Evolutionary conservation across 208 protist species (phyloP).

Genomic region (Acanthamoeba triangularis): DNA sequence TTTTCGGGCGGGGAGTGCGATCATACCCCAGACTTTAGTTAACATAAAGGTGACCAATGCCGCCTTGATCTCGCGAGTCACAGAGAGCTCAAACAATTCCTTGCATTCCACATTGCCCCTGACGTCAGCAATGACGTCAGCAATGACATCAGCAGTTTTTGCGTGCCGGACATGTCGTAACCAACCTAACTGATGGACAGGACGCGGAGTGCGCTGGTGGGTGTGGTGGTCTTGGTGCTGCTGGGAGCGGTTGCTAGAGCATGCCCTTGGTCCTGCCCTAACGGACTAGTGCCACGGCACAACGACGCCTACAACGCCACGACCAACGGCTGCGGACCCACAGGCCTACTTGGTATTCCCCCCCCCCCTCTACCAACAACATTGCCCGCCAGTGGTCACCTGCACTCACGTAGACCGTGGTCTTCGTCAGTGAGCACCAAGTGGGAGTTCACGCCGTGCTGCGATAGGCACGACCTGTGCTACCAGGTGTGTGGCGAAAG

Average conservation of each 20-base stretch:
- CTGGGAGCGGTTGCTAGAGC: neutral
- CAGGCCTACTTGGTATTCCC: neutral
- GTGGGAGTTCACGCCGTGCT: conserved; percentile 1
- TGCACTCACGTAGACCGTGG: neutral
- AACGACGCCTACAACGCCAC: neutral
- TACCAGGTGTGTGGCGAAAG: conserved; percentile 6
- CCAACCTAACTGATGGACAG: too few species aligned
- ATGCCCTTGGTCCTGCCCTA: neutral
- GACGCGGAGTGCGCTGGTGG: too few species aligned
- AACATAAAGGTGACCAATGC: too few species aligned
- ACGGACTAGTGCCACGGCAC: neutral
- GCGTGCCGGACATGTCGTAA: too few species aligned
- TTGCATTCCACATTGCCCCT: too few species aligned
- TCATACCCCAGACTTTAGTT: too few species aligned
- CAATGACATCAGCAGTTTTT: too few species aligned
- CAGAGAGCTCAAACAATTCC: too few species aligned
- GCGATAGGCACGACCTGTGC: neutral
- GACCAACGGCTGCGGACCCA: conserved; percentile 6
- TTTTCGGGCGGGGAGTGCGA: too few species aligned
- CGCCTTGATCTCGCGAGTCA: too few species aligned
- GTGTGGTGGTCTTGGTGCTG: neutral
- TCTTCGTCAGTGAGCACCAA: neutral
- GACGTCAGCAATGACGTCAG: too few species aligned
- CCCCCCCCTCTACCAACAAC: neutral
- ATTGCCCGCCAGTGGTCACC: neutral